Evolutionary conservation across 495 filamentous ascomycete genomes (phyloP), one percentile per base, ranked within the genome.

Genomic region (Penicillium waksmanii): DNA sequence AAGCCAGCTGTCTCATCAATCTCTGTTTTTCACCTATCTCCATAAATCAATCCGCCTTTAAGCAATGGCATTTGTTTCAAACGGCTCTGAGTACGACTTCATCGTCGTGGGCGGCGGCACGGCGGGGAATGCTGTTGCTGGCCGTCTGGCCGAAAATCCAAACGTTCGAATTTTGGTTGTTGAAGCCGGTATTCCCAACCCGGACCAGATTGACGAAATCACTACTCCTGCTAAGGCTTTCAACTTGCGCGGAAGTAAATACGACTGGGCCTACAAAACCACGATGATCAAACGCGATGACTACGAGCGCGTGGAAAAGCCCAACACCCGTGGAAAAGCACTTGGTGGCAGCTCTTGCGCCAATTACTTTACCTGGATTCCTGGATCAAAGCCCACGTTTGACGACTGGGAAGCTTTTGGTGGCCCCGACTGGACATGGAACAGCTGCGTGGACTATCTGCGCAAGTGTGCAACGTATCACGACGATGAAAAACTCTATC

Each of bases 181-280:
- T 55, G 85, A 87, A 66, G 84, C 83, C 1, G 73, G 73, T n/a
- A 60, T 68, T 19, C 48, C 57, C 17, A 80, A 79, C 56, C 68
- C 80, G 0, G 52, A 69, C 19, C 67, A 79, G 17, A 65, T 80
- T 18, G 66, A 68, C 0, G 68, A 75, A 2, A 82, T 83, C 61
- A 76, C 69, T 2, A 81, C 79, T 8, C 80, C 79, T 12, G 69
- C 73, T 1, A 60, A 67, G 9, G 78, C 79, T 7, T 76, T 82
- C 40, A 67, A 71, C 1, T 69, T 81, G 1, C 73, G 77, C 0
- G 70, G 67, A n/a, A 78, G 73, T 60, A 65, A 81, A 56, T 73
- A 82, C 61, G 85, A 88, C 71, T 88, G 84, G 85, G 74, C 69
- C 1, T 87, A 85, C 75, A 86, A 88, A 73, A 83, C 83, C 1